Conservation (phyloP, 768 basidiomycete species). For the Rhizopogon vinicolor region DNA sequence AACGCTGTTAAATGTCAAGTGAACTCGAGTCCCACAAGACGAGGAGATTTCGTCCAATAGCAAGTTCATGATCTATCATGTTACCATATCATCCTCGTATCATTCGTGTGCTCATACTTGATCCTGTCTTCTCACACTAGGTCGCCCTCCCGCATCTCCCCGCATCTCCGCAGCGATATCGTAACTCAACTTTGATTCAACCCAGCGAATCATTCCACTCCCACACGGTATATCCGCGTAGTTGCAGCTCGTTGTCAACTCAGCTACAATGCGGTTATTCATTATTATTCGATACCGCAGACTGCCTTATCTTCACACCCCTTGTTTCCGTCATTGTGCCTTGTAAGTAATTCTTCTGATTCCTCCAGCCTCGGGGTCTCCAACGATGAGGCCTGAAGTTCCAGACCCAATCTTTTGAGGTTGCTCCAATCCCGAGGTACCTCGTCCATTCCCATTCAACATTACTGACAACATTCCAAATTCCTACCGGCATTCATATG, state of each 20-base stretch:
- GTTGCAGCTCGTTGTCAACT: background rate
- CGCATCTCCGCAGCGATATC: conserved; percentile 15
- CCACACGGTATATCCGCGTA: background rate
- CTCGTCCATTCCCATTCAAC: no score
- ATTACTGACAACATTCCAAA: background rate
- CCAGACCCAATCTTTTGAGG: no score
- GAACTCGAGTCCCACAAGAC: background rate
- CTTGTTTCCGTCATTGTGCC: conserved; percentile 3
- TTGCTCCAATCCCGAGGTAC: no score
- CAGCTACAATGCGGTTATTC: background rate
- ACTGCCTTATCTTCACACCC: conserved; percentile 7
- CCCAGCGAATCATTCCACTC: conserved; percentile 12
- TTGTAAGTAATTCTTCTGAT: conserved; percentile 9
- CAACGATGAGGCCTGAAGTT: background rate
- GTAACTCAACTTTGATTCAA: conserved; percentile 10
- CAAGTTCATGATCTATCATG: conserved; percentile 3
- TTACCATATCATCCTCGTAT: background rate
- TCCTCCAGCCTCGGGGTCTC: conserved; percentile 4
- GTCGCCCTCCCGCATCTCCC: conserved; percentile 13
- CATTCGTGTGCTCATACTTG: background rate
- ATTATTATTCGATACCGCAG: background rate
- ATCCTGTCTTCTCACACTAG: conserved; percentile 13
- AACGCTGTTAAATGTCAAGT: background rate
- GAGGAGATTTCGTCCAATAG: conserved; percentile 7
- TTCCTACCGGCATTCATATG: conserved; percentile 12